Conservation (phyloP, 1,139 yeast genomes). For the Yamadazyma conglobata region DNA sequence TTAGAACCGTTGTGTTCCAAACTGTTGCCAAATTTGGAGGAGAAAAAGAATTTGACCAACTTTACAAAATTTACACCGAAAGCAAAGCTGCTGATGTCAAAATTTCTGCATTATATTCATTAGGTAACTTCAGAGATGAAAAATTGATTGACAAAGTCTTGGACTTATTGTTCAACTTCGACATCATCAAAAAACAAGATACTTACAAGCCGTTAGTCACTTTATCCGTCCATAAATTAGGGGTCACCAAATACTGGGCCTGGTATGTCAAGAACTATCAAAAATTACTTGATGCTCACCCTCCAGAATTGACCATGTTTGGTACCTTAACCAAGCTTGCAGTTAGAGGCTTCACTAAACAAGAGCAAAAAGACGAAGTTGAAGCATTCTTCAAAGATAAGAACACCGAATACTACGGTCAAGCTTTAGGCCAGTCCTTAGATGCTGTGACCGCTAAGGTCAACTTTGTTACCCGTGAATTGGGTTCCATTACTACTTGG, state of each 20-base stretch:
- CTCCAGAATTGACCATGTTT: constrained; percentile 80
- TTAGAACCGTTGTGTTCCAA: constrained; percentile 67
- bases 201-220: constrained; percentile 76
- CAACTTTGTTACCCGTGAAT: constrained; percentile 66
- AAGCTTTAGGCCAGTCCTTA: constrained; percentile 66
- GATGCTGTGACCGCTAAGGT: constrained; percentile 64
- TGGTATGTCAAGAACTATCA: constrained; percentile 83
- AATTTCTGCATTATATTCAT: constrained; percentile 65
- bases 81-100: constrained; percentile 74
- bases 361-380: constrained; percentile 55
- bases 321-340: constrained; percentile 65
- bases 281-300: constrained; percentile 56
- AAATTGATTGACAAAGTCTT: constrained; percentile 60
- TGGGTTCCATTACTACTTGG: constrained; percentile 52
- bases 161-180: constrained; percentile 60
- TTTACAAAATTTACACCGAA: constrained; percentile 60
- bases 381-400: constrained; percentile 55
- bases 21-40: constrained; percentile 69
- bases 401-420: constrained; percentile 71
- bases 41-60: constrained; percentile 56
- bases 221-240: constrained; percentile 56
- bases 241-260: constrained; percentile 66
- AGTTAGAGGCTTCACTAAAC: constrained; percentile 63
- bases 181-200: constrained; percentile 75
- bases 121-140: constrained; percentile 67